Conservation (phyloP, 1,139 yeast genomes). For the Diutina neorugosa region DNA sequence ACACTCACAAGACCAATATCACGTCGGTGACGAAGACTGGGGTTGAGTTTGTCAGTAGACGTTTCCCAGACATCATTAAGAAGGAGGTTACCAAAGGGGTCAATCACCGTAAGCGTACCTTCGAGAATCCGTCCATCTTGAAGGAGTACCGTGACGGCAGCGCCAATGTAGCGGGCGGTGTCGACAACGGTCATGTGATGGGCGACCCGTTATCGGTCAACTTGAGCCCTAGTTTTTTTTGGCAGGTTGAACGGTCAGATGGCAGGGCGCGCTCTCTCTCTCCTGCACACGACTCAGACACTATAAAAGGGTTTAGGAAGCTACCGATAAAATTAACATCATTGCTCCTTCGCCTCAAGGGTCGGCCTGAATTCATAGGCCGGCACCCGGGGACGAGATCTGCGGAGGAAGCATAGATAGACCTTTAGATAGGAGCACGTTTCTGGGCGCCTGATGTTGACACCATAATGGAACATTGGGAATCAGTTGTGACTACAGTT, state of each 20-base stretch:
- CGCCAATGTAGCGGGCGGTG: neutral
- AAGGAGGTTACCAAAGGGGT: slow-evolving; percentile 34
- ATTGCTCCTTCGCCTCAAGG: slow-evolving; percentile 32
- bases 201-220: neutral
- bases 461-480: slow-evolving; percentile 36
- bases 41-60: slow-evolving; percentile 17
- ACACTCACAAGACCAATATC: slow-evolving; percentile 36
- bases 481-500: slow-evolving; percentile 42
- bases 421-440: slow-evolving; percentile 30
- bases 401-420: slow-evolving; percentile 28
- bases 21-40: slow-evolving; percentile 16
- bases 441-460: slow-evolving; percentile 50
- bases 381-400: slow-evolving; percentile 11
- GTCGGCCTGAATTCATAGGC: neutral
- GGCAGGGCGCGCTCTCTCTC: too few species aligned
- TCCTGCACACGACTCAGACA: neutral
- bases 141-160: slow-evolving; percentile 13
- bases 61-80: slow-evolving; percentile 25
- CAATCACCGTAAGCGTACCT: slow-evolving; percentile 31
- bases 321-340: slow-evolving; percentile 18
- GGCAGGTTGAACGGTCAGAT: too few species aligned
- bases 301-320: neutral
- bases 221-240: neutral
- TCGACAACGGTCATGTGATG: neutral
- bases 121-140: slow-evolving; percentile 22